Conservation (phyloP, 352 stramenopile genomes). For the Thalassiosira mediterranea region DNA sequence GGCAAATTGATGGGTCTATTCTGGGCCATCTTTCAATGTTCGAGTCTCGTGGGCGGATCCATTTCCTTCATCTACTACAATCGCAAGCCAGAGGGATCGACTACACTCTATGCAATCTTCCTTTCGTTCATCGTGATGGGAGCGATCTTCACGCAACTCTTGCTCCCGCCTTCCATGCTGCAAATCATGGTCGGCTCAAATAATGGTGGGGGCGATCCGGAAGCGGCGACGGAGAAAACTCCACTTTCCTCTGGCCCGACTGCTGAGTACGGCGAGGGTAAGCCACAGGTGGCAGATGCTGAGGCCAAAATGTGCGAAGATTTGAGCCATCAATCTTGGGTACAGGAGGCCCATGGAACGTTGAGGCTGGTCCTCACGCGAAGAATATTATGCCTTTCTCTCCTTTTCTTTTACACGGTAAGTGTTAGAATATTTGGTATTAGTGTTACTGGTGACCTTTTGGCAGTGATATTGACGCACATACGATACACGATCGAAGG, state of each 20-base stretch:
- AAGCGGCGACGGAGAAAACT: constrained; percentile 32
- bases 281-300: constrained; percentile 6
- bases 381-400: constrained; percentile 35
- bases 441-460: too few species aligned
- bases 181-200: neutral
- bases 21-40: constrained; percentile 88
- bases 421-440: too few species aligned
- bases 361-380: constrained; percentile 48
- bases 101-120: constrained; percentile 80
- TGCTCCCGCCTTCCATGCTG: constrained; percentile 61
- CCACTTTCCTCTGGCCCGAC: constrained; percentile 5
- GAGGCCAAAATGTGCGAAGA: constrained; percentile 22
- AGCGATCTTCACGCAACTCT: constrained; percentile 60
- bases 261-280: constrained; percentile 4
- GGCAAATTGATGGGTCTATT: constrained; percentile 83
- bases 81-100: constrained; percentile 27
- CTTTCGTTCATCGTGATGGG: constrained; percentile 76
- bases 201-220: constrained; percentile 18
- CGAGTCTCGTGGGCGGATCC: constrained; percentile 77
- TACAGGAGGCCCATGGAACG: constrained; percentile 44
- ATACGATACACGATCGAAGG: too few species aligned
- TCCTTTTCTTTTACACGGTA: constrained; percentile 71
- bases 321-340: constrained; percentile 44
- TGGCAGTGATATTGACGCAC: too few species aligned
- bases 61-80: constrained; percentile 77